A percentile compares a stretch with the other conserved stretches of the same genome.
phyloP scores from a whole-genome alignment of 345 rosid species.

The Gossypium arboreum region DNA sequence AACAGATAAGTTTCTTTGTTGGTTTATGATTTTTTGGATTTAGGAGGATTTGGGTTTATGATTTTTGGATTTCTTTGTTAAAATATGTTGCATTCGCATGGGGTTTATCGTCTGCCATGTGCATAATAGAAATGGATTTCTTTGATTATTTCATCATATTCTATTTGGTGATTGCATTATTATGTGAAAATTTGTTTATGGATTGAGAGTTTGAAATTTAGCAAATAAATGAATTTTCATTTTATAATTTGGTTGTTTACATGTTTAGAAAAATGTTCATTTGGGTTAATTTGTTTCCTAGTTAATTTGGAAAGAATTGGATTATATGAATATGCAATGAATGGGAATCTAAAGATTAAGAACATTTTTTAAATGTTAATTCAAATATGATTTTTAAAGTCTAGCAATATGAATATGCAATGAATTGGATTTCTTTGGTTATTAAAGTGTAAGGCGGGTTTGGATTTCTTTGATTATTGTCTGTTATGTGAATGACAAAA shows the following conservation, averaged over 20 bases:
- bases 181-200: not conserved
- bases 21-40: no score
- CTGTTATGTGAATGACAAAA: no score
- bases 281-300: not conserved
- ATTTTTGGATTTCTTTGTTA: no score
- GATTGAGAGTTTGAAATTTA: not conserved
- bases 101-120: no score
- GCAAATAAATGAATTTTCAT: not conserved
- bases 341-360: not conserved
- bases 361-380: not conserved
- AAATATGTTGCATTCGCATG: no score
- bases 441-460: no score
- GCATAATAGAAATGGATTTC: no score
- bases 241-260: not conserved
- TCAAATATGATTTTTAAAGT: not conserved
- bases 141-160: not conserved
- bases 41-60: no score
- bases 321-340: not conserved
- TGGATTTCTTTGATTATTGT: no score
- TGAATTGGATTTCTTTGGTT: no score
- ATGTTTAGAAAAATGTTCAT: not conserved
- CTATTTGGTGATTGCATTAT: not conserved
- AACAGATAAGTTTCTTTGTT: no score
- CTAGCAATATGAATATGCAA: no score
- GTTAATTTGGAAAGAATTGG: not conserved